A percentile compares a stretch with the other conserved stretches of the same genome.
Evolutionary conservation across 177 flowering plant genomes (phyloP).

Genomic region (Vitis hybrid): DNA sequence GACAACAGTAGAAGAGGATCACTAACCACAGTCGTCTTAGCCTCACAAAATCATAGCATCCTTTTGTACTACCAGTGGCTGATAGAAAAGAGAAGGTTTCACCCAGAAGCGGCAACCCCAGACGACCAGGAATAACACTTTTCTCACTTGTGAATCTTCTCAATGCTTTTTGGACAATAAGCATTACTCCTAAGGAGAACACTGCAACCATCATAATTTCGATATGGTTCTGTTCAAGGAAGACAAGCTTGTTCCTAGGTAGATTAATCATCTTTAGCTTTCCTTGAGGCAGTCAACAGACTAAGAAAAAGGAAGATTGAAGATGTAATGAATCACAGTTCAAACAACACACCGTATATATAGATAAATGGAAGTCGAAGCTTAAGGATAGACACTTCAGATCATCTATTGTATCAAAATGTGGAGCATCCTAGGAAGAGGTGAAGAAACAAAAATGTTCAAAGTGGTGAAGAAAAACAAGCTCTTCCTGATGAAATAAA

Average conservation of each 20-base stretch:
- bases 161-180: constrained; percentile 14
- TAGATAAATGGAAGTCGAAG: neutral
- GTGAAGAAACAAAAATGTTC: neutral
- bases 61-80: constrained; percentile 35
- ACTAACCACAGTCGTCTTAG: constrained; percentile 33
- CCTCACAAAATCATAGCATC: constrained; percentile 44
- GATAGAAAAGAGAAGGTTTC: constrained; percentile 42
- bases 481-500: neutral
- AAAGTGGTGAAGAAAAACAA: neutral
- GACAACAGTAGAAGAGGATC: neutral
- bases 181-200: constrained; percentile 8
- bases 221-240: neutral
- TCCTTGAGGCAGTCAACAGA: no score
- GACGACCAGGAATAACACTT: constrained; percentile 30
- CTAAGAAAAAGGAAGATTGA: neutral
- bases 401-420: neutral
- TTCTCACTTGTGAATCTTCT: neutral
- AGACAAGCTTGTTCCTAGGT: constrained; percentile 11
- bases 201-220: constrained; percentile 9
- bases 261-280: constrained; percentile 9
- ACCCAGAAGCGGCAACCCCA: constrained; percentile 40
- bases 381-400: no score
- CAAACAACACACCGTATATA: neutral
- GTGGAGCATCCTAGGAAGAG: neutral
- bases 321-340: neutral